Percentiles rank a stretch among this genome's conserved stretches.
phyloP scores from a whole-genome alignment of 2,329 filamentous ascomycete genomes.

The Fusarium sp. region DNA sequence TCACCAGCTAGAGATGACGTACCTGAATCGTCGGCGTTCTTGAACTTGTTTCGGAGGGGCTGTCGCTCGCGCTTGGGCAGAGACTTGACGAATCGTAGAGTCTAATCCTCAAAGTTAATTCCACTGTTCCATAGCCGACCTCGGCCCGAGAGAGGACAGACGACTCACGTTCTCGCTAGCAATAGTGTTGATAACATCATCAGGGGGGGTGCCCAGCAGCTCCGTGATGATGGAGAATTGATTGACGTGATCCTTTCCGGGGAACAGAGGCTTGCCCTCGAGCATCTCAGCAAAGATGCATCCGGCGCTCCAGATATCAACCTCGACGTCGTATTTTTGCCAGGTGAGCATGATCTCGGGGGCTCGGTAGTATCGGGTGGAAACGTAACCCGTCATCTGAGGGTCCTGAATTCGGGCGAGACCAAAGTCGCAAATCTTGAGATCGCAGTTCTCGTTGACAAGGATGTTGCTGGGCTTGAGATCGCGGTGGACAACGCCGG shows the following conservation, averaged over 20 bases:
- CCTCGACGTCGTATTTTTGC: constrained; percentile 99
- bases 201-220: constrained; percentile 92
- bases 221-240: constrained; percentile 99
- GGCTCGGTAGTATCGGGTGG: constrained; percentile 97
- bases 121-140: not conserved
- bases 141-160: not conserved
- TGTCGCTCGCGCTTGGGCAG: constrained; percentile 94
- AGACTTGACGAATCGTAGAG: constrained; percentile 95
- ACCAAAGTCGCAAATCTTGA: constrained; percentile 99
- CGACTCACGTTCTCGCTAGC: constrained; percentile 93
- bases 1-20: constrained; percentile 47
- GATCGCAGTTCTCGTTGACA: constrained; percentile 99
- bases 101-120: constrained; percentile 64
- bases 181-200: constrained; percentile 98
- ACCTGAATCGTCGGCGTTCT: constrained; percentile 91
- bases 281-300: constrained; percentile 99
- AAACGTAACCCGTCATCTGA: constrained; percentile 99
- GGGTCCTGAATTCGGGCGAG: constrained; percentile 97
- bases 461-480: constrained; percentile 99
- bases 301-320: constrained; percentile 98
- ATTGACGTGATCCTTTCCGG: constrained; percentile 99
- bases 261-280: constrained; percentile 97
- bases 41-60: constrained; percentile 89
- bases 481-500: constrained; percentile 96
- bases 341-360: constrained; percentile 99